Percentiles rank a stretch among this genome's conserved stretches.
These are phyloP conservation scores for Clausena lansium DNA, from an alignment of 345 rosid species.

Conservation along the genomic window DNA sequence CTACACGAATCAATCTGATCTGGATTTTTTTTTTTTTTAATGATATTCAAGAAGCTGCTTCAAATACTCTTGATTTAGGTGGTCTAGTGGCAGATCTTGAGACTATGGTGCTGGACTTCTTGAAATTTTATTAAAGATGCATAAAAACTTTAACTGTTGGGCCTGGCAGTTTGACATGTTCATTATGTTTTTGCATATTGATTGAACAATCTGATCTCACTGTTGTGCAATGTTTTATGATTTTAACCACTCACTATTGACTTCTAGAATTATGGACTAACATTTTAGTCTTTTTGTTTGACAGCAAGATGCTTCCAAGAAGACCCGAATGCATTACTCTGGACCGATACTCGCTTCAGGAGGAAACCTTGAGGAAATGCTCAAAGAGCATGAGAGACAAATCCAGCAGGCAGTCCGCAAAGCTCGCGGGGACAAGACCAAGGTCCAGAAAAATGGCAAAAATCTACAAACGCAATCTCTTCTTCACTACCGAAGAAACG, in stretches of 20 bases:
- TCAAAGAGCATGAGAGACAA: slow-evolving; percentile 79
- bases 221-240: background rate
- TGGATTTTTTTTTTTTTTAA: background rate
- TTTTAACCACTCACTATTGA: background rate
- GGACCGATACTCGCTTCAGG: slow-evolving; percentile 67
- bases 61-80: background rate
- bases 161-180: background rate
- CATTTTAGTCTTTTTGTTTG: slow-evolving; percentile 16
- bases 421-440: slow-evolving; percentile 64
- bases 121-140: too few relatives aligned
- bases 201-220: background rate
- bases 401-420: slow-evolving; percentile 78
- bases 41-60: background rate
- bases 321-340: slow-evolving; percentile 53
- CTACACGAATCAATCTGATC: too few relatives aligned
- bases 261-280: slow-evolving; percentile 2
- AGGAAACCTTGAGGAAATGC: slow-evolving; percentile 83
- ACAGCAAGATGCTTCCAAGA: slow-evolving; percentile 39
- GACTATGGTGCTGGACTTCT: too few relatives aligned
- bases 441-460: slow-evolving; percentile 22
- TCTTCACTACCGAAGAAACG: slow-evolving; percentile 27
- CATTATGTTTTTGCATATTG: background rate
- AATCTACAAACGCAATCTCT: slow-evolving; percentile 35
- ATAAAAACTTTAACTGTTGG: too few relatives aligned
- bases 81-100: too few relatives aligned